Evolutionary conservation across 2,329 filamentous ascomycete species (phyloP), one percentile per base, ranked within the genome.

Genomic region (Tolypocladium tropicale): DNA sequence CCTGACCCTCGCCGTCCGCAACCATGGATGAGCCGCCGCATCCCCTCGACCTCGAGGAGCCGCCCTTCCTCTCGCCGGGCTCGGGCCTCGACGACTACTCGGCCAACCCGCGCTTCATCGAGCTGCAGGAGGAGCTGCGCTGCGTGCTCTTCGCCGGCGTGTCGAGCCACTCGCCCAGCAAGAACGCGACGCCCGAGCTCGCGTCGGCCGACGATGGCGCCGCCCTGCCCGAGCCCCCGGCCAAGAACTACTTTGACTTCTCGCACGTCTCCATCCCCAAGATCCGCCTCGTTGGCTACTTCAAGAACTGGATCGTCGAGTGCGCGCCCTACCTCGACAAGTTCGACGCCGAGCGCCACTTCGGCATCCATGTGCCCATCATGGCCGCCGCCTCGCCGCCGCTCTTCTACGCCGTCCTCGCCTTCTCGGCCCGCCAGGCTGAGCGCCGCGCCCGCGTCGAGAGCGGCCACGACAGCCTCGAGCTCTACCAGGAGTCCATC

Each of bases 1-100:
- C n/a, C n/a, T n/a, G n/a, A n/a, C n/a, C n/a, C n/a, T n/a, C n/a
- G n/a, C 10, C 39, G n/a, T 43, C 41, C 21, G 41, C 21, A 28
- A 25, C 43, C 14, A 46, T 28, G 43, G 43, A 46, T 30, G 43
- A 28, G 3, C 81, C 2, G 3, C 16, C 41, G 21, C 41, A 46
- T 23, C 21, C 41, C 21, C 41, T 46, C 41, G 41, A 46, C 41
- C 14, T 46, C 11, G 41, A 46, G 41, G 41, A 46, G 41, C 41
- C 41, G 41, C 23, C 41, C 11, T 46, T 46, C 41, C 41, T 46
- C 11, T 46, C 41, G 21, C 41, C 41, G 11, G 23, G 41, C 41
- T 46, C 41, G 3, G 21, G 21, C 5, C 11, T 11, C 2, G 41
- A 46, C 41, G 41, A 46, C 41, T 46, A 46, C 41, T 46, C 41